These are phyloP conservation scores for Mortierella sp. DNA, from an alignment of 371 early-diverging fungal genomes.

Conservation along the genomic window DNA sequence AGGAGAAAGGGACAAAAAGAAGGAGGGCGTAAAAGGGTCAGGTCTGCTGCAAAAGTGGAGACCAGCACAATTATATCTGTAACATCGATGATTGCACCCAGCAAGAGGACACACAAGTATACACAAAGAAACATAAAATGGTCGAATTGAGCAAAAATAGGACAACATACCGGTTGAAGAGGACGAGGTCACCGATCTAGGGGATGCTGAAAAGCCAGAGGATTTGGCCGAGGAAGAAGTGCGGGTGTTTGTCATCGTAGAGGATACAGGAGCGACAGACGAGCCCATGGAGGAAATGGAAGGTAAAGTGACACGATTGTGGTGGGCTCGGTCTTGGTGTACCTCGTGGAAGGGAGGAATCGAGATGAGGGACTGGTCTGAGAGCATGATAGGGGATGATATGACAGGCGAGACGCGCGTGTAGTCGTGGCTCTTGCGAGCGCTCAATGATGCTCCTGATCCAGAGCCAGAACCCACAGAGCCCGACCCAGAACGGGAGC, in stretches of 20 bases:
- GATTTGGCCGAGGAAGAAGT: constrained; percentile 15
- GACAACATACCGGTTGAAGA: constrained; percentile 9
- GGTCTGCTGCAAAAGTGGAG: not conserved
- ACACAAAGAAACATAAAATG: not conserved
- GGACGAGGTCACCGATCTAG: constrained; percentile 6
- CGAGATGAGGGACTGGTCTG: constrained; percentile 49
- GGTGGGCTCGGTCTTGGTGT: constrained; percentile 22
- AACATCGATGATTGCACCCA: not conserved
- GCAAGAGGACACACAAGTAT: not conserved
- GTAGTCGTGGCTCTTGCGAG: constrained; percentile 21
- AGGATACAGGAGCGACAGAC: constrained; percentile 26
- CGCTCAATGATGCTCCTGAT: constrained; percentile 16
- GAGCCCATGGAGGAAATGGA: constrained; percentile 40
- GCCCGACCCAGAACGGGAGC: constrained; percentile 35
- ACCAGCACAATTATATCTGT: not conserved
- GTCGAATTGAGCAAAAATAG: not conserved
- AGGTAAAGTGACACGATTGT: constrained; percentile 30
- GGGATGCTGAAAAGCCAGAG: constrained; percentile 6
- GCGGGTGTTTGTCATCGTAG: constrained; percentile 12
- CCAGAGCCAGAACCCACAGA: constrained; percentile 32
- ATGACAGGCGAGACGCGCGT: constrained; percentile 39
- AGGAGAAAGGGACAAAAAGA: not conserved
- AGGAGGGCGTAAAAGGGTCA: not conserved
- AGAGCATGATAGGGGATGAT: constrained; percentile 33
- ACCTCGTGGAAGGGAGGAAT: constrained; percentile 53